Evolutionary conservation across 352 stramenopile species (phyloP), one percentile per base, ranked within the genome.

Genomic region (Phytophthora palmivora): DNA sequence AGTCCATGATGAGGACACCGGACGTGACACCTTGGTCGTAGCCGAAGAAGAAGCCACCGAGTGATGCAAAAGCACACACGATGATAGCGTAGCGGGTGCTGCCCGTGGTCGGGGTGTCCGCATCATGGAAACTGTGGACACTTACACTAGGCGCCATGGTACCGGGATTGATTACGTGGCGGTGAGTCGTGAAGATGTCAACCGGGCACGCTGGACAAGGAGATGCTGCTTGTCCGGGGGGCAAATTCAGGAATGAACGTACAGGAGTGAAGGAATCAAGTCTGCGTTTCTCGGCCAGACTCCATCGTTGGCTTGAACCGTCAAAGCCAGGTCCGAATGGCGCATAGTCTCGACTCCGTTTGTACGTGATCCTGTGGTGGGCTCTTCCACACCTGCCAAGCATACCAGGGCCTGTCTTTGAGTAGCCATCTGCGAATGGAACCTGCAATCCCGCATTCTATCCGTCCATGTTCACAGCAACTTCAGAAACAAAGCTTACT

Each of bases 31-130:
- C 63, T 34, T 70, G 62, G 34, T 70, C 61, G 9, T 70, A 70
- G 38, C 61, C 61, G 48, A 70, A 70, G 42, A 70, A 71, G 50
- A 72, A 64, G 26, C 63, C 63, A 15, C 63, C 63, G 21, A 72
- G 56, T 14, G 63, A 65, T 3, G 62, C 53, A 48, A 70, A 70
- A 21, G 53, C 56, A 36, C 62, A 70, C 18, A 70, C 62, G 37
- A 63, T 56, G 50, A 76, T 73, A n/a, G 70, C 70, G 48, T 75
- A 77, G 11, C 48, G 60, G 33, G 28, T 67, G 44, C 57, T 76
- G 34, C 72, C 72, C 11, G 72, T 52, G 2, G 72, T 74, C 12
- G 62, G 66, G n/a, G 41, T 47, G 16, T 63, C 45, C 14, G 57
- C 56, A 42, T 64, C 58, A 33, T 65, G 36, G 32, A 67, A 58